Evolutionary conservation across 73 alveolate genomes (phyloP), one percentile per base, ranked within the genome.

Genomic region (Stentor coeruleus): DNA sequence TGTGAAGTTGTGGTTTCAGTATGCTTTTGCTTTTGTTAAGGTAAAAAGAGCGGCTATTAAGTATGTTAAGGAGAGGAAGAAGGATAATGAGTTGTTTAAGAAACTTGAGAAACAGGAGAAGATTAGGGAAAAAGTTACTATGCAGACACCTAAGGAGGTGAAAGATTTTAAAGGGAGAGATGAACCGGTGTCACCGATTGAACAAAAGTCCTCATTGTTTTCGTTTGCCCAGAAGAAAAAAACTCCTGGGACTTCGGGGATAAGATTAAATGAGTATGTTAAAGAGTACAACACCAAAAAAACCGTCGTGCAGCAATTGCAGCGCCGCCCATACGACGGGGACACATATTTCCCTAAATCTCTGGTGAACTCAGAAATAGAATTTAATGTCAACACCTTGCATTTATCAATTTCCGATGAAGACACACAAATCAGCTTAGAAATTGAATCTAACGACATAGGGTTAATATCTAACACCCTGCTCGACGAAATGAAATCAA

Each of bases 291-390:
- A 11, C 20, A 6, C 20, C 66, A 49, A 20, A 49, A 49, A 49
- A 49, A 20, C 66, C 66, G 28, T 49, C 66, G 20, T 11, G n/a
- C n/a, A n/a, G n/a, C n/a, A n/a, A n/a, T n/a, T n/a, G n/a, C n/a
- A 49, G 66, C 66, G 66, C 20, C 66, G 66, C 20, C 66, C 66
- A 6, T 49, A 49, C 66, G 66, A 49, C 66, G 66, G 66, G 6
- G 66, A 49, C 66, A 49, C 66, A 11, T 49, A 49, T 49, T 49
- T 49, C 20, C 66, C 66, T 11, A 49, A 49, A 20, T 20, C 6
- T 11, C 6, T 49, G 6, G 6, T 20, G 20, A 49, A 49, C 20
- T 49, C 66, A 6, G 66, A 49, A 20, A 49, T 49, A 6, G 66
- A 49, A 11, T 49, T 49, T 20, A 6, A 49, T 20, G 28, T 49